Evolutionary conservation across 2,329 filamentous ascomycete genomes (phyloP).

Genomic region (Epichloe baconii): DNA sequence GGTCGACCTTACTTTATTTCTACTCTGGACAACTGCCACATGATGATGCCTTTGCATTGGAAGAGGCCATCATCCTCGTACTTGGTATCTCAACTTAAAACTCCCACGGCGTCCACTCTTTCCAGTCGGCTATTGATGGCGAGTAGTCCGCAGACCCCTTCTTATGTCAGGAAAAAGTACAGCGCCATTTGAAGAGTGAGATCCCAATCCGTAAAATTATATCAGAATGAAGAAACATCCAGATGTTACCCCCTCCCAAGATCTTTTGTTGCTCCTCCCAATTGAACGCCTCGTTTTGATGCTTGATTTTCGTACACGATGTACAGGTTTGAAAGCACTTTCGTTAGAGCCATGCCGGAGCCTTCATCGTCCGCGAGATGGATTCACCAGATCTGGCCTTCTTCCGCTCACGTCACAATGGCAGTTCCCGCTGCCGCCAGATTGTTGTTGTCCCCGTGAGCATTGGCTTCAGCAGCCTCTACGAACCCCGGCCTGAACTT

Average conservation of each 20-base stretch:
- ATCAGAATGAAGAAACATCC: background rate
- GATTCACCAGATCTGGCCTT: too few relatives aligned
- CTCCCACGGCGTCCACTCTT: too few relatives aligned
- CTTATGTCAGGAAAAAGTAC: too few relatives aligned
- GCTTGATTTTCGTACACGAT: background rate
- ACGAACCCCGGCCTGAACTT: slow-evolving; percentile 46
- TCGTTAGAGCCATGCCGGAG: background rate
- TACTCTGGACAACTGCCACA: too few relatives aligned
- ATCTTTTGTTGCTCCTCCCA: background rate
- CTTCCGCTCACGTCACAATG: slow-evolving; percentile 17
- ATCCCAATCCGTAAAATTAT: too few relatives aligned
- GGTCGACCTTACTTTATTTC: too few relatives aligned
- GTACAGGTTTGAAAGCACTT: background rate
- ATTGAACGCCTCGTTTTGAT: background rate
- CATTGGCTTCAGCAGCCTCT: slow-evolving; percentile 17
- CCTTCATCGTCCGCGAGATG: background rate
- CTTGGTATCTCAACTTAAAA: too few relatives aligned
- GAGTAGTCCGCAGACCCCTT: too few relatives aligned
- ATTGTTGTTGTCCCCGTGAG: slow-evolving; percentile 10
- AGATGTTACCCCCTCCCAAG: background rate
- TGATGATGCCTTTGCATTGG: too few relatives aligned
- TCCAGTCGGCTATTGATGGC: too few relatives aligned
- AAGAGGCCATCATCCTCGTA: too few relatives aligned
- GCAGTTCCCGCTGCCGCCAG: slow-evolving; percentile 13
- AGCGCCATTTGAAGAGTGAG: too few relatives aligned